Base-by-base conservation (phyloP, 2,329 filamentous ascomycete genomes). In the Penicillium sclerotigenum region DNA sequence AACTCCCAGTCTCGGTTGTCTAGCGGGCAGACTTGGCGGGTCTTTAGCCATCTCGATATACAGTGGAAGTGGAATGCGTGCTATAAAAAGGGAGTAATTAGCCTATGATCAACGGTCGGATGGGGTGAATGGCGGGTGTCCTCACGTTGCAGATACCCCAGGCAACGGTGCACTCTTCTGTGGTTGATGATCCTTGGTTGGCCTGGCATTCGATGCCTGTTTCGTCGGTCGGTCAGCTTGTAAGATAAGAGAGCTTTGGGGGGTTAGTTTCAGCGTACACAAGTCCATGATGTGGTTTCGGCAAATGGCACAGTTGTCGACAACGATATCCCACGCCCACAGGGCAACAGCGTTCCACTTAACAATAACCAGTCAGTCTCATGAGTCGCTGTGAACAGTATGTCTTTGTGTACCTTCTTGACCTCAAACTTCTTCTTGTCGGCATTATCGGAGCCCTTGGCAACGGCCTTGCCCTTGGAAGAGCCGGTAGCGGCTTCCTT, bases 61-160 rank as follows among this genome's bases (percentile, higher is more conserved):
- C 94, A 99, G 80, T 99, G 94, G 79, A 99, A 99, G 77, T 99
- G 94, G 82, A 99, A 99, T 29, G 94, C 94, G 72, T 99, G 94
- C 94, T 99, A 20, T 26, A 7, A 69, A 56, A 28, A 42, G 18
- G 14, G 42, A 38, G 28, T 36, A 10, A 46, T 42, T 40, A 37
- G 36, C 13, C 16, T 13, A 13, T 14, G 22, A 11, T 22, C 28
- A 28, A 28, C 3, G n/a, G n/a, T 33, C 20, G 24, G 40, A 38
- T 16, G 29, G 29, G n/a, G n/a, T 16, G 34, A 33, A n/a, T n/a
- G 22, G 42, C 26, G 29, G 45, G 8, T 37, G 8, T 45, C 81
- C 90, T 77, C 78, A 97, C 94, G 72, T 99, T 99, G 82, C 94
- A 99, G 61, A 97, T 97, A 53, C 94, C 94, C 94, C 94, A 99